Evolutionary conservation across 2,329 filamentous ascomycete genomes (phyloP).

Genomic region (Sclerotinia minor): DNA sequence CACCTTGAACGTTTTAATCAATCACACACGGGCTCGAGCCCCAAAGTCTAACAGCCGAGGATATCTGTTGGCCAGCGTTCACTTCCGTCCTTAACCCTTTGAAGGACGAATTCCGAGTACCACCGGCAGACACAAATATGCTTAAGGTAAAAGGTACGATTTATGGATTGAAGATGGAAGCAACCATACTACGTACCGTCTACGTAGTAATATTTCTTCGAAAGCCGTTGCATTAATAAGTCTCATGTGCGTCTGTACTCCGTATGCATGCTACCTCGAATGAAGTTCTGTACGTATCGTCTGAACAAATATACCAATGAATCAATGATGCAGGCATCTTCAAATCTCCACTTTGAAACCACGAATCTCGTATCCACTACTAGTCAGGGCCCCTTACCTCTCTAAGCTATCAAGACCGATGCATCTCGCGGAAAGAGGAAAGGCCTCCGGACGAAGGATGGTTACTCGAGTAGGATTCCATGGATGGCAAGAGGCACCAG

Average conservation of each 20-base stretch:
- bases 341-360: background rate
- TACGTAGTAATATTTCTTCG: background rate
- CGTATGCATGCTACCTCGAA: background rate
- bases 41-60: background rate
- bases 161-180: background rate
- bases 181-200: background rate
- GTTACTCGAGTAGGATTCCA: background rate
- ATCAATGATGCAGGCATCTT: background rate
- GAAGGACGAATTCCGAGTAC: background rate
- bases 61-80: background rate
- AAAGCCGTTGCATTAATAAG: background rate
- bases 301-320: conserved; percentile 7
- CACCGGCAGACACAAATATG: background rate
- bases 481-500: conserved; percentile 1
- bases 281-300: background rate
- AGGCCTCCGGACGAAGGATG: background rate
- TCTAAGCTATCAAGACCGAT: background rate
- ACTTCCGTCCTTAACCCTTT: background rate
- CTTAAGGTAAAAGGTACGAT: background rate
- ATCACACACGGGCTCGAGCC: background rate
- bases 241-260: background rate
- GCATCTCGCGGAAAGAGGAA: background rate
- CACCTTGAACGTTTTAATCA: background rate
- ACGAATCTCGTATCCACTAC: conserved; percentile 4
- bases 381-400: background rate